A percentile compares a stretch with the other conserved stretches of the same genome.
phyloP scores from a whole-genome alignment of 305 asterid genomes.

The Petunia hybrid region DNA sequence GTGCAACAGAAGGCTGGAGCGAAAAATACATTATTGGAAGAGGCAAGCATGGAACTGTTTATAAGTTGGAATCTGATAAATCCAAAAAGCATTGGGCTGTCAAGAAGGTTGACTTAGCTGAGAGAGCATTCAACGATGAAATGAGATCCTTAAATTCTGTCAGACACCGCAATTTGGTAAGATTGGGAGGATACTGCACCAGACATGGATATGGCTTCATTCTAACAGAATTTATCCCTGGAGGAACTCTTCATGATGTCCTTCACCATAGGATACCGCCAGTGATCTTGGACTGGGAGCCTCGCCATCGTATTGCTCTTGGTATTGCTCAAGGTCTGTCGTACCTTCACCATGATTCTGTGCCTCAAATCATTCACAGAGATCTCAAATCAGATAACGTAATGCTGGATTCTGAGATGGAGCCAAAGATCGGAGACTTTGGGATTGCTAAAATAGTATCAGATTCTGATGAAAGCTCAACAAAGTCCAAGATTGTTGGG shows the following conservation, averaged over 20 bases:
- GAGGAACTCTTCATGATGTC: conserved; percentile 55
- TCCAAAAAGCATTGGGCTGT: conserved; percentile 56
- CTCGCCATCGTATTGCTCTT: conserved; percentile 50
- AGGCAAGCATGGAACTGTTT: conserved; percentile 64
- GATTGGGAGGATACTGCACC: conserved; percentile 57
- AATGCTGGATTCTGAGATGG: conserved; percentile 54
- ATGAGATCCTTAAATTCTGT: conserved; percentile 48
- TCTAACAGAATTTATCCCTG: conserved; percentile 53
- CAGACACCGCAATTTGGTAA: conserved; percentile 60
- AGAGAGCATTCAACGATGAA: conserved; percentile 45
- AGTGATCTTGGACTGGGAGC: conserved; percentile 51
- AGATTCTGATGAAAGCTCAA: conserved; percentile 46
- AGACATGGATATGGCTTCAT: conserved; percentile 53
- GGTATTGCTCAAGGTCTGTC: conserved; percentile 60
- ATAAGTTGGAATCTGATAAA: conserved; percentile 46
- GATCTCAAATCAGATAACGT: conserved; percentile 56
- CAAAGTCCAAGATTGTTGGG: conserved; percentile 49
- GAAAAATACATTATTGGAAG: conserved; percentile 61
- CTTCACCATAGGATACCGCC: conserved; percentile 48
- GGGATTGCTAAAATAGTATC: conserved; percentile 53
- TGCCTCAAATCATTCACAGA: conserved; percentile 60
- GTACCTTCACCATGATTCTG: conserved; percentile 62
- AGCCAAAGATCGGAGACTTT: conserved; percentile 59
- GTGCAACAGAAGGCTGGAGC: conserved; percentile 55
- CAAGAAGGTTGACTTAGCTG: conserved; percentile 52